phyloP scores from a whole-genome alignment of 1,139 yeast genomes.

The Yamadazyma sp. region DNA sequence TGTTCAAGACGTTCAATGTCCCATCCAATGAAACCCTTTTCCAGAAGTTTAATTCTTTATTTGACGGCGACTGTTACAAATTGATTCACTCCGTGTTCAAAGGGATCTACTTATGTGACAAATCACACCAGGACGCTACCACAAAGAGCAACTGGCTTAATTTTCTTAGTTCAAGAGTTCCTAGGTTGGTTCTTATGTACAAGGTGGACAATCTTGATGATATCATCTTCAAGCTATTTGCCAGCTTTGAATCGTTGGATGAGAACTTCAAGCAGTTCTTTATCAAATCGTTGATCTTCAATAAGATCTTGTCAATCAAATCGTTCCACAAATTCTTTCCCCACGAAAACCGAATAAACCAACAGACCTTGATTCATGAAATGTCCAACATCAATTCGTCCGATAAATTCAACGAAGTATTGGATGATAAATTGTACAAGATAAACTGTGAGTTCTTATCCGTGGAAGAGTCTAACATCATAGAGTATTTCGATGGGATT shows the following conservation, averaged over 20 bases:
- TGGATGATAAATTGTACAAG: constrained; percentile 39
- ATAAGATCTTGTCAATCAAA: constrained; percentile 38
- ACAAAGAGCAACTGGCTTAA: constrained; percentile 35
- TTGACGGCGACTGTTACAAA: constrained; percentile 23
- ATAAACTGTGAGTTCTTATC: constrained; percentile 57
- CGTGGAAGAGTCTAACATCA: constrained; percentile 50
- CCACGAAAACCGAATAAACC: constrained; percentile 35
- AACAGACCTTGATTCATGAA: constrained; percentile 24
- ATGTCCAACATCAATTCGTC: constrained; percentile 19
- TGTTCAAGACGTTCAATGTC: constrained; percentile 28
- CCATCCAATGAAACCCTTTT: constrained; percentile 17
- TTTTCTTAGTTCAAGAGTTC: constrained; percentile 33
- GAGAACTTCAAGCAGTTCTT: constrained; percentile 58
- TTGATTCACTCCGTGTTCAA: constrained; percentile 21
- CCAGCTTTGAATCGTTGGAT: constrained; percentile 12
- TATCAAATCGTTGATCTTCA: constrained; percentile 46
- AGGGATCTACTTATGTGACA: constrained; percentile 13
- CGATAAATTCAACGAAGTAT: constrained; percentile 19
- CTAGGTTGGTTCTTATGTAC: constrained; percentile 19
- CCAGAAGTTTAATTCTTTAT: constrained; percentile 15
- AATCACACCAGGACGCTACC: constrained; percentile 21
- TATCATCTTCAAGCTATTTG: constrained; percentile 14
- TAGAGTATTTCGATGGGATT: constrained; percentile 32
- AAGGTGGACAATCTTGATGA: constrained; percentile 20
- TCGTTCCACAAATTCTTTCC: constrained; percentile 46